Evolutionary conservation across 2,329 filamentous ascomycete genomes (phyloP).

Genomic region (Shiraia sp.): DNA sequence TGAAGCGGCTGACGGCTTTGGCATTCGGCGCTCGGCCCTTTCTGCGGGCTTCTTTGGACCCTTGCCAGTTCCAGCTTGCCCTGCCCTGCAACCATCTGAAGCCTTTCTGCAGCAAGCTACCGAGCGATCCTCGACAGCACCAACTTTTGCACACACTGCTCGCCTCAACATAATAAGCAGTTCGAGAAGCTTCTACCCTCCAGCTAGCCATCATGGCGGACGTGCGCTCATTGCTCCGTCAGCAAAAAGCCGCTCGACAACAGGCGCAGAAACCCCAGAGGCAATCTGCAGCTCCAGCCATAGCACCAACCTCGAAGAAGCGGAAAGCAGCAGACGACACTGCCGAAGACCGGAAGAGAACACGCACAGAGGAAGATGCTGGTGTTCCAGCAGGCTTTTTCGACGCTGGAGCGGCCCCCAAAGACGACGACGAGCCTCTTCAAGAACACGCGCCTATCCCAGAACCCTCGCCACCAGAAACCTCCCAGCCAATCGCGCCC

Average conservation of each 20-base stretch:
- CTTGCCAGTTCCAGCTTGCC: no score
- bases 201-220: conserved; percentile 37
- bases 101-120: conserved; percentile 4
- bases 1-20: no score
- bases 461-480: conserved; percentile 9
- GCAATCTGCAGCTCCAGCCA: conserved; percentile 32
- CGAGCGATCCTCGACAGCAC: background rate
- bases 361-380: conserved; percentile 35
- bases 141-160: background rate
- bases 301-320: conserved; percentile 38
- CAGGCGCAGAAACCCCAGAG: conserved; percentile 36
- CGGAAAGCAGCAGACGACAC: conserved; percentile 39
- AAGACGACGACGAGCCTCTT: conserved; percentile 9
- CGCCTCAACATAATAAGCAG: background rate
- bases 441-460: conserved; percentile 5
- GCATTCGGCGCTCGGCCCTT: no score
- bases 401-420: conserved; percentile 25
- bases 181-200: background rate
- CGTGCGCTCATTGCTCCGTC: conserved; percentile 43
- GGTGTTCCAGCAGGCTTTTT: conserved; percentile 44
- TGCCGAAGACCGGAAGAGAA: conserved; percentile 36
- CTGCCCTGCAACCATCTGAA: no score
- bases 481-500: conserved; percentile 7
- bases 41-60: no score
- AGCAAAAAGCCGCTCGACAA: conserved; percentile 44